phyloP scores from a whole-genome alignment of 2,329 filamentous ascomycete genomes.

The Malbranchea zuffiana region DNA sequence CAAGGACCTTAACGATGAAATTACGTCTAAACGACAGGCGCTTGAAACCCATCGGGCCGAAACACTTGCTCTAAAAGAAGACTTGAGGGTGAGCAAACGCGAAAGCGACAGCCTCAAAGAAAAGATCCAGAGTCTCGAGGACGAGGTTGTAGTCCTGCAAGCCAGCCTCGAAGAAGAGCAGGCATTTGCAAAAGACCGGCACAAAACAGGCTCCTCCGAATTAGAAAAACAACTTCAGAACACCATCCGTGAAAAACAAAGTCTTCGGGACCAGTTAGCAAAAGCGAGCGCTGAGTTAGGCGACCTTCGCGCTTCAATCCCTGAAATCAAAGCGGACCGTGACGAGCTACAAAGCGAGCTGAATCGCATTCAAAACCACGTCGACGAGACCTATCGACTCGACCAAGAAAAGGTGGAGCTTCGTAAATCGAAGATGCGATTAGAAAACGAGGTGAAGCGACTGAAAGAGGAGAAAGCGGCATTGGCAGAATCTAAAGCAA shows the following conservation, averaged over 20 bases:
- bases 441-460: conserved; percentile 56
- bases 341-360: conserved; percentile 56
- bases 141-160: conserved; percentile 66
- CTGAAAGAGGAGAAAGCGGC: conserved; percentile 53
- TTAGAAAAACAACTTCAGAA: conserved; percentile 48
- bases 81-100: conserved; percentile 56
- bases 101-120: conserved; percentile 53
- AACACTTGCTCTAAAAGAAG: conserved; percentile 54
- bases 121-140: conserved; percentile 58
- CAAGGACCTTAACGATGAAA: conserved; percentile 59
- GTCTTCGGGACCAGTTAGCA: conserved; percentile 52
- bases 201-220: conserved; percentile 49
- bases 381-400: conserved; percentile 47
- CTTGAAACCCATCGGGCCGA: conserved; percentile 57
- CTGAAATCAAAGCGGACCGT: conserved; percentile 52
- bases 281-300: conserved; percentile 51
- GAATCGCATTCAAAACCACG: conserved; percentile 44
- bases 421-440: conserved; percentile 54
- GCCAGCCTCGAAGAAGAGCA: conserved; percentile 54
- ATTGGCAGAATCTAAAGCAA: conserved; percentile 46
- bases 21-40: conserved; percentile 55
- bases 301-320: conserved; percentile 45
- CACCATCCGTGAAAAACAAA: conserved; percentile 50
- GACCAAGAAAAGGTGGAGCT: conserved; percentile 61
- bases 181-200: conserved; percentile 47